These are phyloP conservation scores for Fusarium beomiforme DNA, from an alignment of 2,329 filamentous ascomycete species.

Conservation along the genomic window DNA sequence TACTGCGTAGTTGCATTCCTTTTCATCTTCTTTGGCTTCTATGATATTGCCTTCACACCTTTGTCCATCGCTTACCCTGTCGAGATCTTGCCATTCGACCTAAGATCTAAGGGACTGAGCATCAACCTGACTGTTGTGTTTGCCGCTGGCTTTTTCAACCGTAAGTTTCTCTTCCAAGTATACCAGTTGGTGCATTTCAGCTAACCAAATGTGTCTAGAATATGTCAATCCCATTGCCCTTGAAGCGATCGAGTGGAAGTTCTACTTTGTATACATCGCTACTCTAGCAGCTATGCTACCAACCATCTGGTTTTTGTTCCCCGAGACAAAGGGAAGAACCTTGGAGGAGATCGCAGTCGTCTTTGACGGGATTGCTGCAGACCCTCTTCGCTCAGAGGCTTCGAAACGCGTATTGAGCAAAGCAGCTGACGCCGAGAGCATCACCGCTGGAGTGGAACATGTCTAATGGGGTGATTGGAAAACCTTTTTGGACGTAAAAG, in stretches of 20 bases:
- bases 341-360: conserved; percentile 26
- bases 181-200: fast-evolving
- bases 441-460: neutral
- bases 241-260: conserved; percentile 22
- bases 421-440: conserved; percentile 6
- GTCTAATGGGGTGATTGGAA: neutral
- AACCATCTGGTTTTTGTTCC: conserved; percentile 24
- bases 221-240: conserved; percentile 31
- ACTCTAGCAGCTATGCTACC: neutral
- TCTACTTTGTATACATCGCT: conserved; percentile 26
- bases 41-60: conserved; percentile 24
- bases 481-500: no score
- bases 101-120: conserved; percentile 23
- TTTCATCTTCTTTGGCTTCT: conserved; percentile 28
- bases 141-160: conserved; percentile 16
- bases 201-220: neutral
- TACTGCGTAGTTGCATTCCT: conserved; percentile 16
- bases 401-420: neutral
- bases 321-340: conserved; percentile 25
- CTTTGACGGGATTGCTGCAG: conserved; percentile 9
- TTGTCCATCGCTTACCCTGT: conserved; percentile 15
- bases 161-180: neutral
- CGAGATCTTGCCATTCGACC: conserved; percentile 20
- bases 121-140: conserved; percentile 19
- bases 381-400: neutral